Base-by-base conservation (phyloP, 106 monocot genomes). In the Dioscorea zingiberensis region DNA sequence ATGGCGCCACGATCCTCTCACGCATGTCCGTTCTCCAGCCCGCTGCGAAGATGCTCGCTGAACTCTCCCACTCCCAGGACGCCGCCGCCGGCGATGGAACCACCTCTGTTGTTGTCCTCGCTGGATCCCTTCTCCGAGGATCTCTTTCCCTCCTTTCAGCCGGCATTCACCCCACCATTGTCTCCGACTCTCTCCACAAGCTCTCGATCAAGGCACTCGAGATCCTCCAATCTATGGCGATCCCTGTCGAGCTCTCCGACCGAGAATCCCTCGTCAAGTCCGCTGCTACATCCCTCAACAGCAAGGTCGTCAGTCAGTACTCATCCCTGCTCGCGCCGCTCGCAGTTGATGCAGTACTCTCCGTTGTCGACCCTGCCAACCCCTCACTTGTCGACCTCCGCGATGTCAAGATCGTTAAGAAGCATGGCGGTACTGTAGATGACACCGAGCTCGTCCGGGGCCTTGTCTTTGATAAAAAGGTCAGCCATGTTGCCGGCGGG, bases 1-100 rank as follows among this genome's bases (percentile, higher is more conserved):
- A 94, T 60, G 94, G 94, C 54, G 94, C 94, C 48, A 94, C 94
- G 54, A 94, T 94, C 68, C 90, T 94, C 70, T 77, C 81, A 72
- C 76, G 78, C 60, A 94, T 94, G 94, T 72, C 76, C 23, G 79
- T 91, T n/a, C 87, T 91, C 69, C 90, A 94, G 74, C 94, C 90
- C 14, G 91, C 91, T 12, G 94, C 94, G 23, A 78, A 82, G 70
- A 87, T 94, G 87, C 80, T 94, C 38, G 94, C 84, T 51, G 94
- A 94, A 49, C 81, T 94, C 53, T 94, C 93, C 44, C 76, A 77
- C 2, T 86, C 89, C 7, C 93, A 94, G 72, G 93, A 94, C 59
- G 57, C 89, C 32, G 90, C 90, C 28, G 91, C 91, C 11, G 94
- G 94, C 0, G 94, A 94, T 54, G 94, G 94, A 6, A 94, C 94